phyloP scores from a whole-genome alignment of 108 stramenopile genomes.

The Nannochloropsis oceanica region DNA sequence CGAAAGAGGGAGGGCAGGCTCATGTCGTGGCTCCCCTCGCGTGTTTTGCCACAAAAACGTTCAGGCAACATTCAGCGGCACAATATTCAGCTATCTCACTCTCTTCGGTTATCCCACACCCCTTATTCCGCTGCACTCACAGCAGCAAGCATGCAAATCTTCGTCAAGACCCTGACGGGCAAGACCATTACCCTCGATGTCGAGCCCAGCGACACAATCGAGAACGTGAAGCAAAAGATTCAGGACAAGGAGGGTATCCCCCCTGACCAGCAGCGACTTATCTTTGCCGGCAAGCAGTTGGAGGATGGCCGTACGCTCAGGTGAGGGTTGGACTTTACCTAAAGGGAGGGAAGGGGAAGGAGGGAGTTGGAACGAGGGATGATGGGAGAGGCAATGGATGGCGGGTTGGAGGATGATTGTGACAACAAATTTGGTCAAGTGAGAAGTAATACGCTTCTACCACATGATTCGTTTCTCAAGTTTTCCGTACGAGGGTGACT shows the following conservation, averaged over 20 bases:
- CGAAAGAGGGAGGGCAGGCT: too few relatives aligned
- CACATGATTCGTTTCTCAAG: too few relatives aligned
- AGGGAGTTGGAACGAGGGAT: too few relatives aligned
- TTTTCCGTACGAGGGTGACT: too few relatives aligned
- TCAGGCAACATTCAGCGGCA: too few relatives aligned
- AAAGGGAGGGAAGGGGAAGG: background rate
- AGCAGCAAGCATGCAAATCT: background rate
- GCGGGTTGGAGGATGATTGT: background rate
- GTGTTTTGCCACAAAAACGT: too few relatives aligned
- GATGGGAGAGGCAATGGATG: background rate
- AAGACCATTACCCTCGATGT: conserved; percentile 96
- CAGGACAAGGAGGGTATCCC: conserved; percentile 94
- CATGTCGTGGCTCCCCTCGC: too few relatives aligned
- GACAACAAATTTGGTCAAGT: background rate
- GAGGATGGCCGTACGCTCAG: conserved; percentile 72
- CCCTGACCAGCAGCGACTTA: conserved; percentile 88
- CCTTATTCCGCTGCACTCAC: background rate
- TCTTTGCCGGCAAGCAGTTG: conserved; percentile 93
- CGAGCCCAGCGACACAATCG: conserved; percentile 84
- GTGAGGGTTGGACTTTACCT: background rate
- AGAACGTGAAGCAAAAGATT: conserved; percentile 86
- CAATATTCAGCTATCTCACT: too few relatives aligned
- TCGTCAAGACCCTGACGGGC: conserved; percentile 43
- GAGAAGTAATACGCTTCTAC: too few relatives aligned
- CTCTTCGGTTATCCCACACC: background rate